phyloP scores from a whole-genome alignment of 2,329 filamentous ascomycete species.

The Zalaria sp. region DNA sequence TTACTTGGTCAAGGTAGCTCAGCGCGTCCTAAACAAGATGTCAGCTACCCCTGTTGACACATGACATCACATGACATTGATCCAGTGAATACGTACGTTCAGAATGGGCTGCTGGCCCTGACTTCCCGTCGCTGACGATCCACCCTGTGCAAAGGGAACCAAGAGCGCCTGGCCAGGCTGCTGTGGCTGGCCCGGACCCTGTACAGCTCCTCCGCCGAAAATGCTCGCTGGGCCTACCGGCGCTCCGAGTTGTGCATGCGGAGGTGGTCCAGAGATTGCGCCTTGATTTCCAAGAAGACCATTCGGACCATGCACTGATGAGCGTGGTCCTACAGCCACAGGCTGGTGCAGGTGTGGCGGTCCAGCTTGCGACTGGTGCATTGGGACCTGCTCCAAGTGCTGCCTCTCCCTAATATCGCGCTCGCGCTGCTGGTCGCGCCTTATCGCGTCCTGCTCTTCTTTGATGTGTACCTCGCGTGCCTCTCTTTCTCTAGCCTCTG shows the following conservation, averaged over 20 bases:
- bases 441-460: conserved; percentile 42
- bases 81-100: conserved; percentile 37
- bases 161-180: conserved; percentile 32
- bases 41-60: neutral
- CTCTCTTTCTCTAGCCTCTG: conserved; percentile 35
- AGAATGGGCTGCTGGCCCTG: conserved; percentile 78
- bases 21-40: conserved; percentile 51
- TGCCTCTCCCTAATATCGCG: conserved; percentile 52
- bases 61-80: conserved; percentile 3
- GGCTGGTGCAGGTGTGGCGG: conserved; percentile 90
- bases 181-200: conserved; percentile 43
- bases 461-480: conserved; percentile 41
- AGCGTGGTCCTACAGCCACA: conserved; percentile 58
- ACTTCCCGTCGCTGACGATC: conserved; percentile 33
- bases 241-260: conserved; percentile 29
- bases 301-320: conserved; percentile 79
- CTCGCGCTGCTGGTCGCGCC: conserved; percentile 35
- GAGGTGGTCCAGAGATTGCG: conserved; percentile 34
- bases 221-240: conserved; percentile 47
- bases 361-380: conserved; percentile 75
- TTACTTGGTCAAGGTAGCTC: conserved; percentile 95
- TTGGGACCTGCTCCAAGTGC: conserved; percentile 51
- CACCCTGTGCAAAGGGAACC: conserved; percentile 29
- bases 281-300: conserved; percentile 55
- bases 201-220: conserved; percentile 59